Conservation (phyloP, 2,329 filamentous ascomycete species). For the Gaeumannomyces tritici region DNA sequence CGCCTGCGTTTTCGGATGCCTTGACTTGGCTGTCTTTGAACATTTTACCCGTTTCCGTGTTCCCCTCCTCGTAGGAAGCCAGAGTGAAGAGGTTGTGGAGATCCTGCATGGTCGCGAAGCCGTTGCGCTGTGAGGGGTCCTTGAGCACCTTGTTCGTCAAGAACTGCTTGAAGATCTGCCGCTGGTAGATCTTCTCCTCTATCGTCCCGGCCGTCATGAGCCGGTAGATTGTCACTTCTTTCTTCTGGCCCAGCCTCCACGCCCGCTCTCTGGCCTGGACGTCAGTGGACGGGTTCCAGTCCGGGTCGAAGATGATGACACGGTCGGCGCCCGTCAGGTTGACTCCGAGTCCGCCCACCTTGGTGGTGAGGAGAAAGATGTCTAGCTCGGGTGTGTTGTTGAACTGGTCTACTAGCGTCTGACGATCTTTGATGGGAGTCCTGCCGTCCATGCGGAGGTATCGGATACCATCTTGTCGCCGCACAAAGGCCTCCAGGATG, state of each 20-base stretch:
- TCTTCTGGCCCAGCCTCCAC: slow-evolving; percentile 91
- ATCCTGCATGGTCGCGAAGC: slow-evolving; percentile 65
- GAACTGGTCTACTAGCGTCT: slow-evolving; percentile 84
- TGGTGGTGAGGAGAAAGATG: slow-evolving; percentile 89
- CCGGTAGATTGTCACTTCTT: slow-evolving; percentile 90
- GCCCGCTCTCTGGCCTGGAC: slow-evolving; percentile 90
- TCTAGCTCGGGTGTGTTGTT: slow-evolving; percentile 72
- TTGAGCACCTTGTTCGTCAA: slow-evolving; percentile 92
- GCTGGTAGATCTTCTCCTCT: slow-evolving; percentile 98
- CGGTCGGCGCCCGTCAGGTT: slow-evolving; percentile 92
- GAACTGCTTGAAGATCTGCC: slow-evolving; percentile 98
- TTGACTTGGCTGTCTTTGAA: slow-evolving; percentile 83
- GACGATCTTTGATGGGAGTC: slow-evolving; percentile 80
- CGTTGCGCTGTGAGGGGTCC: slow-evolving; percentile 73
- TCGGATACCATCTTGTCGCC: slow-evolving; percentile 54
- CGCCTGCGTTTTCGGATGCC: slow-evolving; percentile 17
- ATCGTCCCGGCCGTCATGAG: slow-evolving; percentile 98
- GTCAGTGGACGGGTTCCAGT: slow-evolving; percentile 98
- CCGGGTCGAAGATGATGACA: slow-evolving; percentile 96
- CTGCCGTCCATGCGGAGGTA: slow-evolving; percentile 90
- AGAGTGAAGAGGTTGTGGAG: slow-evolving; percentile 87
- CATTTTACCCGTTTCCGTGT: slow-evolving; percentile 74
- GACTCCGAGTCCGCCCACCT: slow-evolving; percentile 86
- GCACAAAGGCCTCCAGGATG: slow-evolving; percentile 77
- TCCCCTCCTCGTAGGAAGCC: slow-evolving; percentile 54